Conservation (phyloP, 78 protist species). For the Fonticula alba region DNA sequence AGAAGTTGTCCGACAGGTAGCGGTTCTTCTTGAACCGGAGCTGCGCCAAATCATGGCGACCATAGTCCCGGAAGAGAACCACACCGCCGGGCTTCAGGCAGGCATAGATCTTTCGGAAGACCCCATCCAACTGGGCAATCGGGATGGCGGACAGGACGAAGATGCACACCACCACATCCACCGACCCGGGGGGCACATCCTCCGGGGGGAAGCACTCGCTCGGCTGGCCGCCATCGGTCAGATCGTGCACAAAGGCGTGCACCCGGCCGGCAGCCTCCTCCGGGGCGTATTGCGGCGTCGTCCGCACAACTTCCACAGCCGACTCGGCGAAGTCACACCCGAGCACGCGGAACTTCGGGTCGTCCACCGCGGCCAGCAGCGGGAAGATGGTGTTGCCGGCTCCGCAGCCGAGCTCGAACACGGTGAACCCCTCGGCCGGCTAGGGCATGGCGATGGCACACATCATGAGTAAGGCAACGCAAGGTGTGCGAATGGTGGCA, state of each 20-base stretch:
- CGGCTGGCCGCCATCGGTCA: neutral
- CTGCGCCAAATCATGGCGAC: conserved; percentile 19
- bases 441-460: neutral
- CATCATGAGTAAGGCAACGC: neutral
- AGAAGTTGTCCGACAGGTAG: conserved; percentile 2
- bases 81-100: conserved; percentile 22
- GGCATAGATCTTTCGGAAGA: neutral
- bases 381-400: conserved; percentile 31
- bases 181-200: neutral
- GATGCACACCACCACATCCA: conserved; percentile 9
- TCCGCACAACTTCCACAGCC: conserved; percentile 7
- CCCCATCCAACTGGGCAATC: neutral
- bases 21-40: conserved; percentile 5
- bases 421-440: neutral
- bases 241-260: conserved; percentile 13
- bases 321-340: conserved; percentile 8
- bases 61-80: conserved; percentile 34
- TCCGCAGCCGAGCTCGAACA: conserved; percentile 29
- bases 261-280: neutral
- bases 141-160: conserved; percentile 30
- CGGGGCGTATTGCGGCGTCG: neutral
- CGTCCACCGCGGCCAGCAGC: neutral
- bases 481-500: neutral
- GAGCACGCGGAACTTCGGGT: neutral
- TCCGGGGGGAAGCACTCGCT: neutral